Evolutionary conservation across 163 green algal genomes (phyloP).

Genomic region (Scenedesmus sp.): DNA sequence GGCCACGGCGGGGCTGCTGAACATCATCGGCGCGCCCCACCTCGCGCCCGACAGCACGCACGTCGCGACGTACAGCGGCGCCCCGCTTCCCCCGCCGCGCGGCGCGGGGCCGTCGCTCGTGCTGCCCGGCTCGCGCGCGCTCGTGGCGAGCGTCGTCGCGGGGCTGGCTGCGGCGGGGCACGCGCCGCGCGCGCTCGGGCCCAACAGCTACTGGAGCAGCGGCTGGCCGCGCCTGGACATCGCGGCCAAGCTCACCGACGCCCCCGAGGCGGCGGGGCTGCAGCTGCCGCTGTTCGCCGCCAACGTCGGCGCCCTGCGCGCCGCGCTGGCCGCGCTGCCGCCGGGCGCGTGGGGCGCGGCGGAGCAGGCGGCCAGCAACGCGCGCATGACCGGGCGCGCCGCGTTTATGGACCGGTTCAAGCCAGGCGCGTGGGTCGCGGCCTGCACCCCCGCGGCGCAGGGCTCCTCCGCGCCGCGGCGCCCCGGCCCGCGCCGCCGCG

Average conservation of each 20-base stretch:
- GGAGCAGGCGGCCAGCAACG: slow-evolving; percentile 57
- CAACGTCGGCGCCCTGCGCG: not conserved
- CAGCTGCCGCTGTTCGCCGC: slow-evolving; percentile 55
- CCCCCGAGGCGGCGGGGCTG: slow-evolving; percentile 51
- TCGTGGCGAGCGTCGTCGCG: not conserved
- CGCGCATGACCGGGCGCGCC: slow-evolving; percentile 57
- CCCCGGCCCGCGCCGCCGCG: too few species aligned
- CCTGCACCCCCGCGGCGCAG: too few species aligned
- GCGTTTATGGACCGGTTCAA: slow-evolving; percentile 68
- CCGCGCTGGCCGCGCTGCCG: slow-evolving; percentile 52
- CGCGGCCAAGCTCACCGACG: slow-evolving; percentile 40
- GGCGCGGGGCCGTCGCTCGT: slow-evolving; percentile 8
- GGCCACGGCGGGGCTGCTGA: slow-evolving; percentile 73
- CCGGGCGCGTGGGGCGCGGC: slow-evolving; percentile 55
- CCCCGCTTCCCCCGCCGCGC: not conserved
- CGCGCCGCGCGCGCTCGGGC: not conserved
- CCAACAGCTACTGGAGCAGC: slow-evolving; percentile 26
- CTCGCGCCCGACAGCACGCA: slow-evolving; percentile 63
- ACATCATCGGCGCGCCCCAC: slow-evolving; percentile 74
- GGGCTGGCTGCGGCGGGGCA: not conserved
- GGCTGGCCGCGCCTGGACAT: slow-evolving; percentile 38
- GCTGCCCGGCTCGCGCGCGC: slow-evolving; percentile 7
- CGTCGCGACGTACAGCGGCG: slow-evolving; percentile 41
- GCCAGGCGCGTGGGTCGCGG: too few species aligned
- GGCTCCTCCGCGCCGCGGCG: too few species aligned